Percentiles rank a stretch among this genome's conserved stretches.
These are phyloP conservation scores for Dioscorea zingiberensis DNA, from an alignment of 106 monocot genomes.

Conservation along the genomic window DNA sequence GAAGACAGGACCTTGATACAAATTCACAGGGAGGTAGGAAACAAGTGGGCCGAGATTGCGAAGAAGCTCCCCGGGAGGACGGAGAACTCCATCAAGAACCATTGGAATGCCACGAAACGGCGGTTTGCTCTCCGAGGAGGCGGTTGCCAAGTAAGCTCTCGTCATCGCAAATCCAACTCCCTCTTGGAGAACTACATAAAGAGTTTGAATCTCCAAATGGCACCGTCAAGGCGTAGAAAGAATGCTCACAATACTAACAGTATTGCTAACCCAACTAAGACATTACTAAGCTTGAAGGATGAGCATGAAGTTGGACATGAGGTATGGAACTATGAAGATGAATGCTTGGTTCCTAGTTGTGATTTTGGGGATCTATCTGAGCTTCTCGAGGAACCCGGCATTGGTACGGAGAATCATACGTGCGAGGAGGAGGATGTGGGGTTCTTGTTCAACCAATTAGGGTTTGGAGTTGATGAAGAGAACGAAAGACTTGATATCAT, in stretches of 20 bases:
- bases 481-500: constrained; percentile 5
- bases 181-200: constrained; percentile 78
- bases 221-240: neutral
- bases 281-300: neutral
- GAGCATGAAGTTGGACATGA: neutral
- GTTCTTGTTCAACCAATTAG: constrained; percentile 24
- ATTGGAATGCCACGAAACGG: constrained; percentile 92
- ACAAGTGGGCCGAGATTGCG: constrained; percentile 92
- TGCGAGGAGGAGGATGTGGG: constrained; percentile 6
- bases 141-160: constrained; percentile 26
- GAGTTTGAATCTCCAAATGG: constrained; percentile 21
- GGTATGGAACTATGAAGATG: neutral
- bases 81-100: constrained; percentile 96
- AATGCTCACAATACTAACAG: neutral
- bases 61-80: constrained; percentile 76
- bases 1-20: constrained; percentile 72
- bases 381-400: constrained; percentile 14
- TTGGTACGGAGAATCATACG: neutral
- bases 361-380: constrained; percentile 18
- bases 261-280: neutral
- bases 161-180: constrained; percentile 31
- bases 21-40: constrained; percentile 67
- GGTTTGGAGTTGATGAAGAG: neutral
- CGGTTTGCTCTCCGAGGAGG: constrained; percentile 46
- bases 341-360: neutral